phyloP scores from a whole-genome alignment of 2,329 filamentous ascomycete genomes.

The Pestalotiopsis sp. region DNA sequence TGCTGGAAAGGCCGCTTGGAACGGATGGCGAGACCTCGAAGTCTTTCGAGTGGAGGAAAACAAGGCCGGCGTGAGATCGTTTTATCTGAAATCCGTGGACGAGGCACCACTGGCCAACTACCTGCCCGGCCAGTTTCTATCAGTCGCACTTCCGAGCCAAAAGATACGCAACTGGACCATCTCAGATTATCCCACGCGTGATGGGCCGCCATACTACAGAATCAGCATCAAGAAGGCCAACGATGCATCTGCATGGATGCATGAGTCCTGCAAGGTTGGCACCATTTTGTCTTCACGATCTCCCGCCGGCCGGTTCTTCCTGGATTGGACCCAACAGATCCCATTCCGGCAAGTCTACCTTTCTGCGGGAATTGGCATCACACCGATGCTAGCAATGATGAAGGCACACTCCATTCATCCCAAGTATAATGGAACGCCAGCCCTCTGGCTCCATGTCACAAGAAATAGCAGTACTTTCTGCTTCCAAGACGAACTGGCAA shows the following conservation, averaged over 20 bases:
- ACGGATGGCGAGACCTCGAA: conserved; percentile 22
- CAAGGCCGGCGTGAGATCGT: conserved; percentile 24
- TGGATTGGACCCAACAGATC: conserved; percentile 20
- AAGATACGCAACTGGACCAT: conserved; percentile 26
- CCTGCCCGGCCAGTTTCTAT: conserved; percentile 27
- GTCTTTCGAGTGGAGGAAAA: conserved; percentile 21
- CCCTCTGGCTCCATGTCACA: conserved; percentile 25
- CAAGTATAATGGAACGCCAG: conserved; percentile 17
- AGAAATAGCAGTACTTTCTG: conserved; percentile 16
- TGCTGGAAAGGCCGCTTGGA: conserved; percentile 23
- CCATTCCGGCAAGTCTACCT: conserved; percentile 23
- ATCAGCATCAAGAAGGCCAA: conserved; percentile 23
- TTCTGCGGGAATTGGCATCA: conserved; percentile 28
- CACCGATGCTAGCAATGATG: conserved; percentile 27
- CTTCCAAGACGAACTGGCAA: conserved; percentile 17
- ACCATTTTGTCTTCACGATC: conserved; percentile 21
- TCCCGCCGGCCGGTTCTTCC: conserved; percentile 24
- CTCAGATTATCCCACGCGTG: conserved; percentile 22
- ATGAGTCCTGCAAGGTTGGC: conserved; percentile 18
- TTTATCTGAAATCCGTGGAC: conserved; percentile 19
- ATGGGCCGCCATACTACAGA: conserved; percentile 23
- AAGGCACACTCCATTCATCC: conserved; percentile 24
- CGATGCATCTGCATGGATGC: conserved; percentile 25
- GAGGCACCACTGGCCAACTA: conserved; percentile 22
- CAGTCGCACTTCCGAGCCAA: conserved; percentile 21